Evolutionary conservation across 2,329 filamentous ascomycete species (phyloP), one percentile per base, ranked within the genome.

Genomic region (Ilyonectria sp.): DNA sequence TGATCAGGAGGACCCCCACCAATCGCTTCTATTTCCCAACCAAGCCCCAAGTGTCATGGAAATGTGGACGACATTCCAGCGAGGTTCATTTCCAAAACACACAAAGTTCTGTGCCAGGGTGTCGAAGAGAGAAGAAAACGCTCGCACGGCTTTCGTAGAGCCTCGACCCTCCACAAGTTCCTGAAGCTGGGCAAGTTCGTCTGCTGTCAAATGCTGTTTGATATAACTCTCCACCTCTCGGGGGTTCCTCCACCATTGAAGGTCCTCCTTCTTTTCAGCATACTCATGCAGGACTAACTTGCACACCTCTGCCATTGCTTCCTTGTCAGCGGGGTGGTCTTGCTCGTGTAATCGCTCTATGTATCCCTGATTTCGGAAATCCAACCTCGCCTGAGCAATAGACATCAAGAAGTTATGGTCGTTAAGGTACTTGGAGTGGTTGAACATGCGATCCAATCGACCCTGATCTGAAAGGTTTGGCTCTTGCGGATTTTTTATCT

Each of bases 201-300:
- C 52, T 5, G 62, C 65, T 7, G 68, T 59, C 3, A 75, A 54
- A 19, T 74, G 65, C 35, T 65, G 64, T 35, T 49, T 67, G 4
- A 76, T n/a, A 9, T 75, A 70, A 4, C 8, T 56, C 44, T 75
- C 74, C 0, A 76, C 72, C 15, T 76, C 68, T 4, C 55, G 19
- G 2, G 75, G 68, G 0, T 53, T 67, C 61, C 68, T 76, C 75
- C 75, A 76, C 75, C 75, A 75, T 19, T 68, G 64, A 0, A 70
- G 7, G 1, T 52, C 33, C 37, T 73, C 69, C 1, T 66, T 68
- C 10, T 59, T 67, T 0, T 70, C 65, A 0, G 9, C 60, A 11
- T 75, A 73, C 9, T 76, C 72, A 2, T 35, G 13, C 19, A 64
- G 56, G 23, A 76, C 67, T 46, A 56, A 58, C 1, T 65, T 58